Base-by-base conservation (phyloP, 495 filamentous ascomycete genomes). In the Durotheca rogersii region DNA sequence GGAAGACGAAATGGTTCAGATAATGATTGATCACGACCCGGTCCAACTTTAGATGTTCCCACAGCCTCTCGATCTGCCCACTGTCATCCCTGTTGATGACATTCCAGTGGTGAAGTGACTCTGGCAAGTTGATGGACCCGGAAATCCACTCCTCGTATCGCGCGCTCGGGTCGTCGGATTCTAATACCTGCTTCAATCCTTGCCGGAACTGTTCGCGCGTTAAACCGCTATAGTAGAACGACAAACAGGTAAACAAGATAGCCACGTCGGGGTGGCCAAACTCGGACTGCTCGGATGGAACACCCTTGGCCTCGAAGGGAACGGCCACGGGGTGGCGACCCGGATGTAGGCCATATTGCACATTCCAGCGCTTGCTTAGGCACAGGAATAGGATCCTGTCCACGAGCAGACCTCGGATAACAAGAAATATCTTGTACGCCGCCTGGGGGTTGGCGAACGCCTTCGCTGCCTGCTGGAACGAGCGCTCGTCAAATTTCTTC, bases 181-280 rank as follows among this genome's bases (percentile, higher is more conserved):
- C 71, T 5, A 75, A 47, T 1, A 79, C 53, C 1, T 70, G 51
- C 17, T 71, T 55, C 1, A 78, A 44, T 3, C 59, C 63, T 18
- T 75, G 58, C n/a, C 56, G 54, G 5, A 80, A 64, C 35, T 79
- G 74, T 7, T 44, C 31, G 12, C 56, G 7, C 18, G 40, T 67
- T 0, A 81, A 39, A 5, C 78, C 75, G 10, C 63, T 57, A 39
- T 79, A 80, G 53, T 80, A 81, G 53, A 79, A 81, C 0, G 72
- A 62, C 1, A 81, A 55, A 31, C 72, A 78, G 0, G 78, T 81
- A 15, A 80, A 74, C 0, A 79, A 23, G 15, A 81, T 81, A 6
- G 76, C 69, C 4, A 79, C 77, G 56, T 81, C 78, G 3, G 78
- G 77, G 51, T 81, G 77, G 12, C 78, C 76, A 51, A 64, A 81